Percentiles rank a stretch among this genome's conserved stretches.
Evolutionary conservation across 345 rosid genomes (phyloP).

Genomic region (Hypericum androsaemum): DNA sequence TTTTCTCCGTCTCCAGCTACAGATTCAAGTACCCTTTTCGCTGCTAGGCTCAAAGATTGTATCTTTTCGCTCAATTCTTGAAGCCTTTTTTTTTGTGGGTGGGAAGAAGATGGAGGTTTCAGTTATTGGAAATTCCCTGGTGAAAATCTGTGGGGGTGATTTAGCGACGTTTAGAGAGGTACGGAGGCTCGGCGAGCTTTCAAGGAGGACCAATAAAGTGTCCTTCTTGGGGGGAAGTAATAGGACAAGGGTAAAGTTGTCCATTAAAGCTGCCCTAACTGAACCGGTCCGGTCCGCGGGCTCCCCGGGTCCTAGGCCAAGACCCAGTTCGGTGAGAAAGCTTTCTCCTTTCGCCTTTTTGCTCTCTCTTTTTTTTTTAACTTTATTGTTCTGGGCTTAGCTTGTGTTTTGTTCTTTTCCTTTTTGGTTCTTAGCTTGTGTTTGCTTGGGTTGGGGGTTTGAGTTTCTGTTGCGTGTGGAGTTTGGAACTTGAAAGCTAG

Average conservation of each 20-base stretch:
- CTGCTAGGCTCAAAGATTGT: too few relatives aligned
- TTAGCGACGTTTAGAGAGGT: constrained; percentile 30
- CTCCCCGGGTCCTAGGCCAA: constrained; percentile 8
- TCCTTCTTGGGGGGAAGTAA: constrained; percentile 20
- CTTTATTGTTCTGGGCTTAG: constrained; percentile 1
- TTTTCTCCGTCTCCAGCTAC: neutral
- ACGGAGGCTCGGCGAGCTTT: constrained; percentile 18
- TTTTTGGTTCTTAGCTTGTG: too few relatives aligned
- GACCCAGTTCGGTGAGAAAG: constrained; percentile 40
- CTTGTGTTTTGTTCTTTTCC: neutral
- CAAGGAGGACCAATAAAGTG: constrained; percentile 18
- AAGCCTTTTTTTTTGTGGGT: neutral
- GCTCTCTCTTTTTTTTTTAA: neutral
- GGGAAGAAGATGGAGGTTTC: constrained; percentile 47
- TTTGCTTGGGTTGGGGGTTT: too few relatives aligned
- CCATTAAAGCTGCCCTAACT: constrained; percentile 34
- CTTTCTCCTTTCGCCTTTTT: neutral
- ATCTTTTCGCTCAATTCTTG: too few relatives aligned
- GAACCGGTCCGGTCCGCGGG: constrained; percentile 30
- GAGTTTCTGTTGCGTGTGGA: too few relatives aligned
- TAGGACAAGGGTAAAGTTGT: constrained; percentile 20
- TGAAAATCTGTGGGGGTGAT: constrained; percentile 22
- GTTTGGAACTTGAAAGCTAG: too few relatives aligned
- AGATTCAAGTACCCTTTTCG: too few relatives aligned
- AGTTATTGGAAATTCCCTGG: constrained; percentile 42